phyloP scores from a whole-genome alignment of 2,329 filamentous ascomycete genomes.

The Ramularia endophylla region DNA sequence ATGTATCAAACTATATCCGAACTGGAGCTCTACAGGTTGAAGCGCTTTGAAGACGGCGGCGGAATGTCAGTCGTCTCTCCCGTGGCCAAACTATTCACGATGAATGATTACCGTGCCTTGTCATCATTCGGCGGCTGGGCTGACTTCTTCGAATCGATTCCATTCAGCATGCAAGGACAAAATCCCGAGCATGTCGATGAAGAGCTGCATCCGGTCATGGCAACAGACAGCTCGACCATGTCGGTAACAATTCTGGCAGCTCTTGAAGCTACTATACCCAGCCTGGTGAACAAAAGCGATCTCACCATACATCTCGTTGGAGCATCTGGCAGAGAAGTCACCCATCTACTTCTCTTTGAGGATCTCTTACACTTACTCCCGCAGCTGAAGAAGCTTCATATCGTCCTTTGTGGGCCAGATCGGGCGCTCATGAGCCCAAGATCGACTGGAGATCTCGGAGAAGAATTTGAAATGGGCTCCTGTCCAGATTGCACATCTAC shows the following conservation, averaged over 20 bases:
- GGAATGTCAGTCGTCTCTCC: not conserved
- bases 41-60: not conserved
- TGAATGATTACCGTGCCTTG: not conserved
- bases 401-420: constrained; percentile 2
- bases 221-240: constrained; percentile 3
- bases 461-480: no score
- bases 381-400: not conserved
- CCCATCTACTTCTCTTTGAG: constrained; percentile 1
- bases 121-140: constrained; percentile 2
- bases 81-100: not conserved
- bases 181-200: not conserved
- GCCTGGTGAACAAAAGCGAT: not conserved
- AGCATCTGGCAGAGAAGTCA: not conserved
- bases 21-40: constrained; percentile 4
- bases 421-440: not conserved
- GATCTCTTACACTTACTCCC: constrained; percentile 5
- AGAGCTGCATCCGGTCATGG: not conserved
- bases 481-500: not conserved
- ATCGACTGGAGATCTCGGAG: not conserved
- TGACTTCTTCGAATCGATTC: not conserved
- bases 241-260: constrained; percentile 3
- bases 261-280: not conserved
- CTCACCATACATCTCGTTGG: constrained; percentile 3
- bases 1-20: not conserved
- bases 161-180: not conserved